phyloP scores from a whole-genome alignment of 225 moss, liverwort and hornwort genomes.

The Marchantia polymorpha region DNA sequence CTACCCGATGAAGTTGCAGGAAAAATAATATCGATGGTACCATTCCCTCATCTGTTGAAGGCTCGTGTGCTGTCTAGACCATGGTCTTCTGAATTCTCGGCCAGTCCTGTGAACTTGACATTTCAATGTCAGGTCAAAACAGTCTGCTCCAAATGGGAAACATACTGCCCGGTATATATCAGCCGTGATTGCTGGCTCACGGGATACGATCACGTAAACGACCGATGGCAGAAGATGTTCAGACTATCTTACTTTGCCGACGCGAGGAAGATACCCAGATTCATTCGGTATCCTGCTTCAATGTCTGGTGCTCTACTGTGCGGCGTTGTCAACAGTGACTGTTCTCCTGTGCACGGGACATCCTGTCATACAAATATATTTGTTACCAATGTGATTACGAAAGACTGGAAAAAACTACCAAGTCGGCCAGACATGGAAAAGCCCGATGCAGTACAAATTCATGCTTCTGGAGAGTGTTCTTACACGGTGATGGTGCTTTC shows the following conservation, averaged over 20 bases:
- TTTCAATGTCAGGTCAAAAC: background rate
- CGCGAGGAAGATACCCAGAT: background rate
- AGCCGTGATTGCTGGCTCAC: background rate
- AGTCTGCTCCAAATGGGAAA: background rate
- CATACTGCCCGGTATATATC: background rate
- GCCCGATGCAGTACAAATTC: background rate
- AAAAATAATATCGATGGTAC: constrained; percentile 1
- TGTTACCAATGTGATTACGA: constrained; percentile 1
- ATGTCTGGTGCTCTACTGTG: background rate
- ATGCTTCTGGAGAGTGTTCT: background rate
- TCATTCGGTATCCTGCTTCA: background rate
- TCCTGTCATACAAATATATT: background rate
- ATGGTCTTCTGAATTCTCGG: background rate
- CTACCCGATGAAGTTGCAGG: constrained; percentile 1
- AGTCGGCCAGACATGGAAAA: background rate
- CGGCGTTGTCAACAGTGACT: background rate
- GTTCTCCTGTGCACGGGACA: background rate
- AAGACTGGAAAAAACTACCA: background rate
- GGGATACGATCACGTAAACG: background rate
- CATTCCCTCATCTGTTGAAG: background rate
- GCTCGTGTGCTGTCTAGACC: background rate
- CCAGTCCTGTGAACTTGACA: background rate
- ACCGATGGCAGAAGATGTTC: background rate
- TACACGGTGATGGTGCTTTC: background rate
- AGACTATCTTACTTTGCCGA: background rate